Percentiles rank a stretch among this genome's conserved stretches.
phyloP scores from a whole-genome alignment of 495 filamentous ascomycete species.

The Penicillium nucicola region DNA sequence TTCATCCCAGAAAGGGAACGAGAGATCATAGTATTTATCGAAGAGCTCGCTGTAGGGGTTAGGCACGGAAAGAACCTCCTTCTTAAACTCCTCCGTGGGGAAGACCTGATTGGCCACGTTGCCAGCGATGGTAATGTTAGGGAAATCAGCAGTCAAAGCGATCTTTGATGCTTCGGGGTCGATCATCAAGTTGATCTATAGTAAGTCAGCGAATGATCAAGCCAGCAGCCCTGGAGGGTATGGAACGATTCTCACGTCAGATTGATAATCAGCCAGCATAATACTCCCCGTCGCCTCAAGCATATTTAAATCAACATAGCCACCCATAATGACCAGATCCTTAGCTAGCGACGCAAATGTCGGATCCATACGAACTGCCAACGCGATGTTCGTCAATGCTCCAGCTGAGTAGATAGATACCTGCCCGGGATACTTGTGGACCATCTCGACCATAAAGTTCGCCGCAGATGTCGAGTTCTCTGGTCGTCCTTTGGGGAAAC shows the following conservation, averaged over 20 bases:
- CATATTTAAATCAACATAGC: slow-evolving; percentile 40
- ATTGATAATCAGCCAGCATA: slow-evolving; percentile 29
- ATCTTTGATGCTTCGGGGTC: slow-evolving; percentile 44
- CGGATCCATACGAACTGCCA: slow-evolving; percentile 37
- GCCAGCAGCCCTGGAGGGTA: background rate
- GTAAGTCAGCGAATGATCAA: background rate
- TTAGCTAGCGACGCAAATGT: slow-evolving; percentile 38
- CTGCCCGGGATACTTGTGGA: slow-evolving; percentile 34
- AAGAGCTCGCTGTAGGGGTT: slow-evolving; percentile 33
- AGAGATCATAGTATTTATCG: slow-evolving; percentile 28
- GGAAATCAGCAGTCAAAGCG: slow-evolving; percentile 37
- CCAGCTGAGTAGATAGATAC: slow-evolving; percentile 34
- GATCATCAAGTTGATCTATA: slow-evolving; percentile 38
- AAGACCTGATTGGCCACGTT: slow-evolving; percentile 39
- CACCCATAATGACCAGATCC: slow-evolving; percentile 38
- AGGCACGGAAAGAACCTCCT: slow-evolving; percentile 18
- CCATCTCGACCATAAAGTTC: slow-evolving; percentile 39
- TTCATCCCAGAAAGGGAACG: slow-evolving; percentile 41
- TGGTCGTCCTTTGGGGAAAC: slow-evolving; percentile 26
- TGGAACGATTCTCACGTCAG: slow-evolving; percentile 18
- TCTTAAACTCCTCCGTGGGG: slow-evolving; percentile 24
- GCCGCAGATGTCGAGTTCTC: slow-evolving; percentile 29
- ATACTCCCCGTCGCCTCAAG: slow-evolving; percentile 25
- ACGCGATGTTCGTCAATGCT: slow-evolving; percentile 40
- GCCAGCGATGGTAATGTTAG: slow-evolving; percentile 36